Evolutionary conservation across 2,329 filamentous ascomycete genomes (phyloP).

Genomic region (Fonsecaea multimorphosa): DNA sequence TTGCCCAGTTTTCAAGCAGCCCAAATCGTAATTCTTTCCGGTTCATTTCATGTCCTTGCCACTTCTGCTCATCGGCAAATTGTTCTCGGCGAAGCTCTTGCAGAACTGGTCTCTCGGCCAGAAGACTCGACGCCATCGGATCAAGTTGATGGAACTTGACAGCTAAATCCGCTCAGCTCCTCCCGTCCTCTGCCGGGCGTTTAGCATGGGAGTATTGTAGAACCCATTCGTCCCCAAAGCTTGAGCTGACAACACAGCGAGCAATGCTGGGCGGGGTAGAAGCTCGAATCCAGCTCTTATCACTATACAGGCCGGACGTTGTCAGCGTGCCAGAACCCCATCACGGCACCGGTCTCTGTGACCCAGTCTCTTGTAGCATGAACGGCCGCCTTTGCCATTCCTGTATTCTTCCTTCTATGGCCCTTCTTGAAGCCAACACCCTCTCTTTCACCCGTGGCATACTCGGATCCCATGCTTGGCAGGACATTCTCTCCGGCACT

Average conservation of each 20-base stretch:
- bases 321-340: conserved; percentile 68
- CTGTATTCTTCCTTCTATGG: conserved; percentile 58
- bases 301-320: conserved; percentile 45
- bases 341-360: conserved; percentile 65
- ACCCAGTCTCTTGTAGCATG: conserved; percentile 66
- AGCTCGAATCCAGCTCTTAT: conserved; percentile 45
- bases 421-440: conserved; percentile 41
- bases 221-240: neutral
- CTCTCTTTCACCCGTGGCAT: conserved; percentile 61
- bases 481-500: conserved; percentile 94
- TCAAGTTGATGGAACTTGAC: neutral
- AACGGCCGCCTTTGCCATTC: conserved; percentile 69
- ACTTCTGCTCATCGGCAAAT: neutral
- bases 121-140: neutral
- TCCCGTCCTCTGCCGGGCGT: neutral
- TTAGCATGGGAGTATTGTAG: neutral
- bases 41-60: neutral
- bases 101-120: neutral
- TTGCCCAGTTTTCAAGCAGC: neutral
- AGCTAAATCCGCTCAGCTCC: neutral
- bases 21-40: neutral
- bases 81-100: neutral
- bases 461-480: conserved; percentile 85
- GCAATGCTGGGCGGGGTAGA: neutral
- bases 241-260: neutral